A percentile compares a stretch with the other conserved stretches of the same genome.
Evolutionary conservation across 2,329 filamentous ascomycete genomes (phyloP).

Genomic region (Karstenula rhodostoma): DNA sequence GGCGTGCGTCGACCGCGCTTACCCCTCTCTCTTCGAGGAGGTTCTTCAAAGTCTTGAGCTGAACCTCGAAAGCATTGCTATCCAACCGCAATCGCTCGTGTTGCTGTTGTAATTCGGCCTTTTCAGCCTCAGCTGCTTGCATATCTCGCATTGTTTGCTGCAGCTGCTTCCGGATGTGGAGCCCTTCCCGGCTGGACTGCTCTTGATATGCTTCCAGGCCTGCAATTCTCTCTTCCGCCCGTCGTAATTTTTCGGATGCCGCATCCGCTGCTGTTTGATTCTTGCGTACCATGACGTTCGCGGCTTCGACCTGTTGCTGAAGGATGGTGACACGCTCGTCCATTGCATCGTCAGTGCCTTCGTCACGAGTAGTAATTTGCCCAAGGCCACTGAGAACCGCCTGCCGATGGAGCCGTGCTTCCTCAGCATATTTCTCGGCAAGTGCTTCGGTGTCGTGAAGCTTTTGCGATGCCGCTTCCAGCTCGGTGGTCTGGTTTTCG

Average conservation of each 20-base stretch:
- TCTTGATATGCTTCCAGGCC: conserved; percentile 97
- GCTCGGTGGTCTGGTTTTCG: conserved; percentile 78
- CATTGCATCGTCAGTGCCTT: conserved; percentile 58
- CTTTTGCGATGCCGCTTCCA: conserved; percentile 76
- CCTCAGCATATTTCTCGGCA: conserved; percentile 83
- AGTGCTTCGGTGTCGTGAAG: conserved; percentile 87
- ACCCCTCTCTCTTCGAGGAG: conserved; percentile 89
- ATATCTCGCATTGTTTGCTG: conserved; percentile 84
- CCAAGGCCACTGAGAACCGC: conserved; percentile 85
- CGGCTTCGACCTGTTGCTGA: conserved; percentile 79
- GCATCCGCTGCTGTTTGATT: conserved; percentile 89
- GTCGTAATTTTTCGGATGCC: conserved; percentile 86
- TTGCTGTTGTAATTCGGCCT: conserved; percentile 82
- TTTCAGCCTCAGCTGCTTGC: conserved; percentile 80
- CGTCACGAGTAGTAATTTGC: conserved; percentile 68
- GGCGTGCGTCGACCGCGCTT: conserved; percentile 74
- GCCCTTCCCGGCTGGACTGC: conserved; percentile 91
- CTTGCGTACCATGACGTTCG: conserved; percentile 82
- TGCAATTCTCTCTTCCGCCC: conserved; percentile 94
- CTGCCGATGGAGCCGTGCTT: conserved; percentile 84
- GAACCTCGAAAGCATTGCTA: conserved; percentile 89
- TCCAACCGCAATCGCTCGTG: conserved; percentile 88
- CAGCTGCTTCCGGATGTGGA: conserved; percentile 87
- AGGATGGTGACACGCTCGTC: conserved; percentile 75
- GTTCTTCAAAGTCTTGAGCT: conserved; percentile 92